Base-by-base conservation (phyloP, 1,284 basidiomycete species). In the Violaceomyces palustris region DNA sequence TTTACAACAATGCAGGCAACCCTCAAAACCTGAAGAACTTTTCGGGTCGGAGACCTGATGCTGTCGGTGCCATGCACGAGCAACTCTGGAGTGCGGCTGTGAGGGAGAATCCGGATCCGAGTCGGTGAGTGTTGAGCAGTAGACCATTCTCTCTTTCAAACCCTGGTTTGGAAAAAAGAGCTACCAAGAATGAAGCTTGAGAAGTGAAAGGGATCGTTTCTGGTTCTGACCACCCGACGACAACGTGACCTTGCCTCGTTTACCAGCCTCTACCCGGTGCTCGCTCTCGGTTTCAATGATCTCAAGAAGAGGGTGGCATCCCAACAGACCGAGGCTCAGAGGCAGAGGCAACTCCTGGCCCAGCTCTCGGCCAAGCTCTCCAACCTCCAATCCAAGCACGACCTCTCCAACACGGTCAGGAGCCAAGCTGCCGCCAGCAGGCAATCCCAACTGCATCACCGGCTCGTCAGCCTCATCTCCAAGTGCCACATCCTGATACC, bases 271-370 rank as follows among this genome's bases (percentile, higher is more conserved):
- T 66, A 71, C 33, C 70, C 70, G 7, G 67, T 71, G 14, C 58
- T 72, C 0, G 70, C 69, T 3, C 52, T 71, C 9, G 70, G 70
- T 2, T 72, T 71, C 36, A 45, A 45, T 19, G 70, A 72, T 33
- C 44, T 72, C 10, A 62, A 65, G 39, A 55, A 61, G 35, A 41
- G 70, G 1, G 47, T 61, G 25, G 60, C 63, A 26, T 52, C 59
- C 8, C 70, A 72, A 32, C 25, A 44, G 14, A 19, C 42, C 4
- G 67, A 72, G 33, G 57, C 67, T 2, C 45, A 44, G 6, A 44
- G 69, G 6, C 68, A 71, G 42, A 35, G 51, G 7, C 42, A 41
- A 2, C 44, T 62, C 25, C 50, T 70, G 0, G 29, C 44, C 0
- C 44, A 42, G 10, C 36, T 67, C 7, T 40, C 43, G 2, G 43